Percentiles rank a stretch among this genome's conserved stretches.
phyloP scores from a whole-genome alignment of 495 filamentous ascomycete species.

The Penicillium diatomitis region DNA sequence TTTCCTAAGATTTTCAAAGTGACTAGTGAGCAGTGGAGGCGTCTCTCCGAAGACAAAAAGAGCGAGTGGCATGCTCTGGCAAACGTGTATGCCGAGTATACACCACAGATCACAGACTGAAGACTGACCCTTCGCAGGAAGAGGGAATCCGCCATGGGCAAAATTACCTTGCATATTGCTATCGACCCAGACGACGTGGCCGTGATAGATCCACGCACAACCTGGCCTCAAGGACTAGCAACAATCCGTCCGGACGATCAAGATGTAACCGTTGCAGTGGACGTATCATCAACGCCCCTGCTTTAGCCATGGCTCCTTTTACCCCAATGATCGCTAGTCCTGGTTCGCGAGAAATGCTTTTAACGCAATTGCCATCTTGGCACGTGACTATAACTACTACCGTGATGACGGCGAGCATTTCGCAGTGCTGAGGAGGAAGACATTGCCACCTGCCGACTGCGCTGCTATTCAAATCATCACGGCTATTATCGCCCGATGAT shows the following conservation, averaged over 20 bases:
- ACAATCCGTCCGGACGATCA: slow-evolving; percentile 30
- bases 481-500: no score
- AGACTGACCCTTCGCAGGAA: slow-evolving; percentile 42
- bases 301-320: slow-evolving; percentile 32
- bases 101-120: background rate
- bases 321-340: slow-evolving; percentile 14
- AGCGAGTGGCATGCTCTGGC: slow-evolving; percentile 83
- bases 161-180: slow-evolving; percentile 89
- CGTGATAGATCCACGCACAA: slow-evolving; percentile 33
- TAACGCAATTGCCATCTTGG: slow-evolving; percentile 7
- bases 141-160: slow-evolving; percentile 85
- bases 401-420: slow-evolving; percentile 13
- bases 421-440: no score
- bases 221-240: slow-evolving; percentile 25
- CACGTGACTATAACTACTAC: slow-evolving; percentile 5
- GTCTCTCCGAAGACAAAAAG: slow-evolving; percentile 63
- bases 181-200: slow-evolving; percentile 76
- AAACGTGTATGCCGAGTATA: slow-evolving; percentile 43
- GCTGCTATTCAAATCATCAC: no score
- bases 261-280: slow-evolving; percentile 37
- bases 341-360: slow-evolving; percentile 9
- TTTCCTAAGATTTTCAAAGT: slow-evolving; percentile 98
- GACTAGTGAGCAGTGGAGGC: slow-evolving; percentile 87
- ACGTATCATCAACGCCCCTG: slow-evolving; percentile 37
- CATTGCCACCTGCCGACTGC: no score